phyloP scores from a whole-genome alignment of 106 monocot genomes.

The Chionographis japonica region DNA sequence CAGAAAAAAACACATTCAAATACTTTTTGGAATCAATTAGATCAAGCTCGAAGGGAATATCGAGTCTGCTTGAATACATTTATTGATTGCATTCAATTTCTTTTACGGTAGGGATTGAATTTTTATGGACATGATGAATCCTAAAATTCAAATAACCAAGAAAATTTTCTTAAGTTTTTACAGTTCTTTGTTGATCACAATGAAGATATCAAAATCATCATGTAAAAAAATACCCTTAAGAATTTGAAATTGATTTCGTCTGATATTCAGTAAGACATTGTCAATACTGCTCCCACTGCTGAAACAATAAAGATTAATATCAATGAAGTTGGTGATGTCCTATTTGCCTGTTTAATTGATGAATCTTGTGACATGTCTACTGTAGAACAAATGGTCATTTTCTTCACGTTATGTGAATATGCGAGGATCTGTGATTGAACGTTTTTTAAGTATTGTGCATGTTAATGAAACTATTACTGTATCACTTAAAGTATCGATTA shows the following conservation, averaged over 20 bases:
- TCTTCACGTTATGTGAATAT: neutral
- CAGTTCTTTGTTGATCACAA: conserved; percentile 9
- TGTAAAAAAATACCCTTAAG: conserved; percentile 1
- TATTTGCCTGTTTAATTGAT: neutral
- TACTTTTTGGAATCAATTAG: too few species aligned
- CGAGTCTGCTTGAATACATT: neutral
- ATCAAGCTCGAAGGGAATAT: neutral
- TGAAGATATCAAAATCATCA: neutral
- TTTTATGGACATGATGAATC: conserved; percentile 5
- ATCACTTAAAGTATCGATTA: neutral
- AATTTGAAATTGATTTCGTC: neutral
- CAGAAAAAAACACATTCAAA: too few species aligned
- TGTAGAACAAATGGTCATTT: neutral
- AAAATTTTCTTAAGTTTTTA: conserved; percentile 10
- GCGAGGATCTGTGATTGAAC: neutral
- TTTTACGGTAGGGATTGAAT: neutral
- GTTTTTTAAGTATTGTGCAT: neutral
- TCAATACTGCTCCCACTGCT: too few species aligned
- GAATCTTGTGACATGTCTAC: neutral
- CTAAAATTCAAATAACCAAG: conserved; percentile 4
- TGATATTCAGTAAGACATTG: too few species aligned
- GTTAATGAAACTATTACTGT: neutral
- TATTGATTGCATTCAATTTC: neutral
- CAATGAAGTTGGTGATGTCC: too few species aligned
- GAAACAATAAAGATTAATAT: too few species aligned